phyloP scores from a whole-genome alignment of 345 rosid genomes.

The Cardamine resedifolia region DNA sequence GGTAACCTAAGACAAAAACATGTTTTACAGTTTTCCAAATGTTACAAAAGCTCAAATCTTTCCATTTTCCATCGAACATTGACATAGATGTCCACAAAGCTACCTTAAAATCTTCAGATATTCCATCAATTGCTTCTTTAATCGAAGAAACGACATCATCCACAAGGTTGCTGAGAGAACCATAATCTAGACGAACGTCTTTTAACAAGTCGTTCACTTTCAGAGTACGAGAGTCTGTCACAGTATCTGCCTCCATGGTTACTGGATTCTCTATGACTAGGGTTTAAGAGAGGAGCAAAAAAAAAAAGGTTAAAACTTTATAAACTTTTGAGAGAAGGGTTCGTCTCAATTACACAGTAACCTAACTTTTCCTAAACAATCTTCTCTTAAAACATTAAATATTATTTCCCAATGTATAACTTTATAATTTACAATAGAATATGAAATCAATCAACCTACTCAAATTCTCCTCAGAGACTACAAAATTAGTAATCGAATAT shows the following conservation, averaged over 20 bases:
- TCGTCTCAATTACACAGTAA: neutral
- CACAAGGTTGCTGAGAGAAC: conserved; percentile 28
- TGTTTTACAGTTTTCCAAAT: neutral
- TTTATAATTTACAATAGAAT: neutral
- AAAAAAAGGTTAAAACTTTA: neutral
- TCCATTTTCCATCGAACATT: neutral
- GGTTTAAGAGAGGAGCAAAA: neutral
- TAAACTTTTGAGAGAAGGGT: neutral
- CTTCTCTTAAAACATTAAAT: neutral
- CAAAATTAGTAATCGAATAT: neutral
- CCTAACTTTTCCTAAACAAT: neutral
- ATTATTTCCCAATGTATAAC: neutral
- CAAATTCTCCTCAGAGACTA: neutral
- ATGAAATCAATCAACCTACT: neutral
- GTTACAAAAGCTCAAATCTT: neutral
- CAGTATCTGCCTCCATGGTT: conserved; percentile 29
- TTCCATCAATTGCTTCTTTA: conserved; percentile 12
- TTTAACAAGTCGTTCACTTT: conserved; percentile 33
- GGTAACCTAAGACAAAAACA: conserved; percentile 47
- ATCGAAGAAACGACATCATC: conserved; percentile 25
- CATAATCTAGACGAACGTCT: conserved; percentile 24
- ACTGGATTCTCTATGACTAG: neutral
- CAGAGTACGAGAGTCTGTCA: conserved; percentile 21
- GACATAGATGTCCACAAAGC: neutral
- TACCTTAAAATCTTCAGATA: conserved; percentile 24